These are phyloP conservation scores for Kalmusia sp. DNA, from an alignment of 2,329 filamentous ascomycete genomes.

Conservation along the genomic window DNA sequence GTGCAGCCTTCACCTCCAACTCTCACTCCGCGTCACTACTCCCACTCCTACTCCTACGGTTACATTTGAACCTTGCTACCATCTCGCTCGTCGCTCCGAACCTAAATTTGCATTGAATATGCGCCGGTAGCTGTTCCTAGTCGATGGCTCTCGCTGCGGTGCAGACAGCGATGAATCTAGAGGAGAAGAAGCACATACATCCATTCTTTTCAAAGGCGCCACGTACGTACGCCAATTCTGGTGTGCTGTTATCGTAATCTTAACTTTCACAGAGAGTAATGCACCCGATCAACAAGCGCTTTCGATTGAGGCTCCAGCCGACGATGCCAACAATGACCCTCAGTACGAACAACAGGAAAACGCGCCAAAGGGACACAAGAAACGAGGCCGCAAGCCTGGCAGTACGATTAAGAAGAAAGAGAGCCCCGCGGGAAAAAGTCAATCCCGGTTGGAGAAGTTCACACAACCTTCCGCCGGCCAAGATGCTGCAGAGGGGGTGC, in stretches of 20 bases:
- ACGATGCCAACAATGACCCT: slow-evolving; percentile 26
- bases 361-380: slow-evolving; percentile 29
- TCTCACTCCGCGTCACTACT: not conserved
- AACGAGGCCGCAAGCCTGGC: slow-evolving; percentile 30
- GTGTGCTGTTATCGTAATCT: not conserved
- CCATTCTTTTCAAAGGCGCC: slow-evolving; percentile 47
- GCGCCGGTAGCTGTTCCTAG: slow-evolving; percentile 20
- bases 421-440: slow-evolving; percentile 16
- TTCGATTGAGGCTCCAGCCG: slow-evolving; percentile 11
- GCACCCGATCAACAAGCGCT: slow-evolving; percentile 12
- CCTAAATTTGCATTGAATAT: slow-evolving; percentile 5
- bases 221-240: slow-evolving; percentile 20
- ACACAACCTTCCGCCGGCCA: slow-evolving; percentile 11
- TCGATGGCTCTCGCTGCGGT: slow-evolving; percentile 48
- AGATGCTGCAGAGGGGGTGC: not conserved
- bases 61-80: not conserved
- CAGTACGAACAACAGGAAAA: slow-evolving; percentile 25
- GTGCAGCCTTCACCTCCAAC: slow-evolving; percentile 4
- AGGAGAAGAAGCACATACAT: slow-evolving; percentile 43
- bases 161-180: slow-evolving; percentile 47
- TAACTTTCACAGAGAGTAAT: slow-evolving; percentile 20
- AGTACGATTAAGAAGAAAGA: slow-evolving; percentile 21
- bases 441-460: slow-evolving; percentile 38
- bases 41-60: not conserved
- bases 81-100: not conserved